Evolutionary conservation across 352 stramenopile genomes (phyloP), one percentile per base, ranked within the genome.

Genomic region (Globisporangium mamillatum): DNA sequence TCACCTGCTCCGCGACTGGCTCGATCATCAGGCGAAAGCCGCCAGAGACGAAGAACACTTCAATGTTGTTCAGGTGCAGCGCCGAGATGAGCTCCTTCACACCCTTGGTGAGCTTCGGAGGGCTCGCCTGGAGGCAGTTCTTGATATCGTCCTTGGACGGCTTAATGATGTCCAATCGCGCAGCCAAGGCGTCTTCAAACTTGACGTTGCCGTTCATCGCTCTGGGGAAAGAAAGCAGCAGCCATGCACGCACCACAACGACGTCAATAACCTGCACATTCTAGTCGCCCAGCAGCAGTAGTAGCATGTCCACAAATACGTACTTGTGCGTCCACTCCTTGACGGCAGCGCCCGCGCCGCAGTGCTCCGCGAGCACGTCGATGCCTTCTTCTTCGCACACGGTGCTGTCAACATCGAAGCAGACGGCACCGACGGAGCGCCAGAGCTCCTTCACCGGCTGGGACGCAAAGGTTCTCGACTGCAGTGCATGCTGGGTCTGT

Each of bases 11-110:
- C 20, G 97, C 97, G 0, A 99, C 87, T 0, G 97, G 97, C 70
- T 98, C 91, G 79, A 99, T 99, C 97, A 99, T 99, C 66, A 98
- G 79, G 2, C 97, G 90, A 68, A 99, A 99, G 64, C 98, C 98
- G 52, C 98, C 98, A 7, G 92, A 98, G n/a, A 99, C 97, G 24
- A 99, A 81, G 84, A 98, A 99, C 22, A 99, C 96, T 60, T 95
- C 81, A 20, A 97, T 94, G 36, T 88, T 87, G 62, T 97, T 93
- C 52, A 86, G 70, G 53, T 98, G 87, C 55, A 99, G 83, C 57
- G 79, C 79, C 34, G 78, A 66, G 46, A 99, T 91, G 4, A 99
- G 82, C 69, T 92, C 82, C 67, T 94, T 87, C 32, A 98, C 80
- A 46, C 88, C 83, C 9, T 48, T 55, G 0, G 88, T 98, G 10